Base-by-base conservation (phyloP, 179 eudicot species). In the Silene coronaria region DNA sequence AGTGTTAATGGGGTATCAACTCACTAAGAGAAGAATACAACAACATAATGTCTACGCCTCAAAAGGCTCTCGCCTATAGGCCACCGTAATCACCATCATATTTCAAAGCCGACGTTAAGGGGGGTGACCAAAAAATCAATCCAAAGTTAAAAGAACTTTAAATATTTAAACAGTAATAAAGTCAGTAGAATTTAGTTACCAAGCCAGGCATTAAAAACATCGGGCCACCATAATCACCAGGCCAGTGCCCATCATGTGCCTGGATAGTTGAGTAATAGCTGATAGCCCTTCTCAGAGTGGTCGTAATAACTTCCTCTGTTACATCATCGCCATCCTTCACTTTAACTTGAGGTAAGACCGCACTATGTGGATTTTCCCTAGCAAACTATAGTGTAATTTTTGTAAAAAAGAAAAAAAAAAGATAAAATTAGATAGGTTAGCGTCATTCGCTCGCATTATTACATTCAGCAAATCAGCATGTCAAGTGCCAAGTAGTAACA, bases 201-300 rank as follows among this genome's bases (percentile, higher is more conserved):
- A 94, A 80, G 76, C 96, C 97, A 82, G 98, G 97, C 84, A 92
- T 79, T 57, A 94, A 86, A 78, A 94, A 92, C 90, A 92, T 85
- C 24, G 98, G 98, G 60, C 98, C 98, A 30, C 92, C 93, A 83
- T 90, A 90, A 85, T 94, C 98, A 71, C 91, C 98, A 62, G 98
- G 84, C 98, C 98, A 94, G 80, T 92, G 96, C 63, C 98, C 98
- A 83, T 94, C 98, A 79, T 89, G 82, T 23, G 91, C 92, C 81
- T 94, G 98, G 55, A 94, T 81, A 73, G 91, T 88, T 16, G 98
- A 92, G 74, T 94, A 80, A 80, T 84, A 90, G 78, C 87, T 76
- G 63, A 94, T 64, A 65, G 94, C 97, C 85, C 96, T 90, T 82
- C 83, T 87, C 74, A 94, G 79, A 46, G 96, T 88, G 65, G 75